Base-by-base conservation (phyloP, 2,329 filamentous ascomycete species). In the Aspergillus sp. region DNA sequence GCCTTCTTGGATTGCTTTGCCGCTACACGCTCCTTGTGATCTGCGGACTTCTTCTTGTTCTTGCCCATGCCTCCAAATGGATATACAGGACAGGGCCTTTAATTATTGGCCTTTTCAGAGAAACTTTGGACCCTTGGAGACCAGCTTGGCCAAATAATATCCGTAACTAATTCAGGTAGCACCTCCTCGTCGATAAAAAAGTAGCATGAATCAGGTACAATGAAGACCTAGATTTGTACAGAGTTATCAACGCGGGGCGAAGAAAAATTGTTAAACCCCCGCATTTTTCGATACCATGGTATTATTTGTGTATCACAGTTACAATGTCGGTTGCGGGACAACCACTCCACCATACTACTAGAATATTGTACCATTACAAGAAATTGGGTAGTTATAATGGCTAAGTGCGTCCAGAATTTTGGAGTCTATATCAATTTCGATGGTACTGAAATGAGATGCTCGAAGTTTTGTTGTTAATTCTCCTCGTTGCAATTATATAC, bases 1-100 rank as follows among this genome's bases (percentile, higher is more conserved):
- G 89, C 88, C 73, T 96, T 96, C 75, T 90, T 95, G 70, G 90
- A 89, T 74, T 95, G 90, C 78, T 96, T 96, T n/a, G 81, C 80
- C 4, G 83, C 81, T 53, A 81, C 79, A 55, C 82, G 82, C 52
- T 80, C 82, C 63, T 84, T 83, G 65, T 83, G 79, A 64, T 83
- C 80, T 12, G 84, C 83, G 5, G 75, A 78, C 75, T 80, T 86
- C 67, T 82, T 85, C 65, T 83, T 82, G 64, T 82, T 86, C 51
- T 76, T 77, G 44, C 73, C 82, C 82, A 84, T 79, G 45, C 56
- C 68, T 43, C 11, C 27, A 19, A 14, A n/a, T 51, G 31, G 14
- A 44, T 48, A 24, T 19, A 33, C 8, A 19, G n/a, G 35, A 6
- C 37, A 41, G 9, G 27, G 4, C 31, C 8, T 9, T 33, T 35